Conservation (phyloP, 164 flowering plant species). For the Tinospora cordifolia region DNA sequence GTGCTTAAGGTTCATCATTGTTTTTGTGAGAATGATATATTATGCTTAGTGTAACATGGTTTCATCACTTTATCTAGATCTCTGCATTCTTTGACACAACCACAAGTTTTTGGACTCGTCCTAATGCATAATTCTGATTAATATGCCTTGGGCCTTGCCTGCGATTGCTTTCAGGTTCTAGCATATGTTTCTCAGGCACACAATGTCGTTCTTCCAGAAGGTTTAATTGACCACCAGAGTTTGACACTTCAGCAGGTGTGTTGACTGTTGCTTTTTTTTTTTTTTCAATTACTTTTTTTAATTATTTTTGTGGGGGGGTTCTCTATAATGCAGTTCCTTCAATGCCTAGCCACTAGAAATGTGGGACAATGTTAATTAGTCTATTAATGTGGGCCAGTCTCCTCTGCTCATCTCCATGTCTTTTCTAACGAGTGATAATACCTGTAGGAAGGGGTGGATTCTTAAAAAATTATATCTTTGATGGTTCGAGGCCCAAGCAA, state of each 20-base stretch:
- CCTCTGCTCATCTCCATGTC: neutral
- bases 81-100: neutral
- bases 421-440: neutral
- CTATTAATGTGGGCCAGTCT: neutral
- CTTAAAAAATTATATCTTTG: too few species aligned
- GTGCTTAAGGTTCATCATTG: neutral
- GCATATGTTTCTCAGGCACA: conserved; percentile 97
- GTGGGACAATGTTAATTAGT: neutral
- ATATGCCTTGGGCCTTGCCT: conserved; percentile 8
- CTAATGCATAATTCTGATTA: neutral
- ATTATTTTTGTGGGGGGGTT: too few species aligned
- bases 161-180: conserved; percentile 51
- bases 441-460: too few species aligned
- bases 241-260: conserved; percentile 75
- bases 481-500: too few species aligned
- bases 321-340: too few species aligned
- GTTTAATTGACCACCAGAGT: conserved; percentile 54
- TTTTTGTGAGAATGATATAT: too few species aligned
- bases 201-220: conserved; percentile 79
- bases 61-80: neutral
- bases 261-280: neutral
- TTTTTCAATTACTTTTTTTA: neutral
- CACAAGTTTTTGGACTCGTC: neutral
- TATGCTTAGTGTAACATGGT: too few species aligned
- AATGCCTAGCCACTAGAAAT: neutral